Base-by-base conservation (phyloP, 164 flowering plant genomes). In the Vitis cinerea region DNA sequence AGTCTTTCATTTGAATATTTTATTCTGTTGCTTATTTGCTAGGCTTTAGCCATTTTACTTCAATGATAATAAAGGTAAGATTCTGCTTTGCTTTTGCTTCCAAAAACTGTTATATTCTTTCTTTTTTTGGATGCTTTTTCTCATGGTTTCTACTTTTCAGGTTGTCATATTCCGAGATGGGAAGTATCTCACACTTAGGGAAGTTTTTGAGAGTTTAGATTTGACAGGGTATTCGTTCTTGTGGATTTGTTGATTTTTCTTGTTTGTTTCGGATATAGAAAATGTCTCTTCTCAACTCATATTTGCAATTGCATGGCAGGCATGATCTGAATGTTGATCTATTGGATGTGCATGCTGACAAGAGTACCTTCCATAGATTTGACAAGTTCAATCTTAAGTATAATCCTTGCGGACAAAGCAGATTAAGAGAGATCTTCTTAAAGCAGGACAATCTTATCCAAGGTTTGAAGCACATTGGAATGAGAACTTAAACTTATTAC, bases 161-260 rank as follows among this genome's bases (percentile, higher is more conserved):
- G 92, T 89, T 65, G 92, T 89, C 30, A 89, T 89, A 83, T 89
- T 89, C 65, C 81, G 94, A 47, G 94, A 89, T 82, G 94, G 94
- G 56, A 88, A 75, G 47, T 87, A 89, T 72, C 82, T 89, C 64
- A 89, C 92, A 16, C 74, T 89, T 2, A 89, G 78, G 59, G 94
- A 88, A 62, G 94, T 89, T 57, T 89, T 89, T 80, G 91, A 87
- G 80, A 89, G 94, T 77, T 77, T 89, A 77, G 91, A 89, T 55
- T 79, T 89, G 83, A 87, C 86, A 15, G 90, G 90, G 94, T 89
- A 82, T 12, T 70, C 5, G 55, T n/a, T 37, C 8, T 6, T 29
- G 0, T 61, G 37, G 11, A 53, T 50, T 17, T 64, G 10, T 64
- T 50, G 50, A 11, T 48, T 29, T 12, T 59, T 6, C 54, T 13